These are phyloP conservation scores for Dactylellina haptotyla DNA, from an alignment of 2,329 filamentous ascomycete species.

Conservation along the genomic window DNA sequence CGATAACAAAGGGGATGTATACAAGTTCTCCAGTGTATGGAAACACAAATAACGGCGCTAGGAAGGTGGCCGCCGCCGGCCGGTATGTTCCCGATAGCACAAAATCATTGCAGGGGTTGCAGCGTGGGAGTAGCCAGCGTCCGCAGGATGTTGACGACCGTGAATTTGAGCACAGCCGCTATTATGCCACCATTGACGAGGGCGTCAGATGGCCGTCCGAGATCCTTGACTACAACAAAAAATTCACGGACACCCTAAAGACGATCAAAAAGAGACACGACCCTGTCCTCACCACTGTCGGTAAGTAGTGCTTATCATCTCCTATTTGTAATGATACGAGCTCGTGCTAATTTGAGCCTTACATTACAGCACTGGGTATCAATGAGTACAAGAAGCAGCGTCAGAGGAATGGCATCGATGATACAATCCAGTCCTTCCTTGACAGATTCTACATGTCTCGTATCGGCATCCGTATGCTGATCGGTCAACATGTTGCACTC, in stretches of 20 bases:
- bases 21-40: constrained; percentile 68
- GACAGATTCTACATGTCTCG: constrained; percentile 99
- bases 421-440: constrained; percentile 95
- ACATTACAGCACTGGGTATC: constrained; percentile 79
- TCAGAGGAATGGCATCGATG: constrained; percentile 97
- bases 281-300: constrained; percentile 93
- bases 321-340: not conserved
- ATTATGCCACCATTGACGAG: constrained; percentile 93
- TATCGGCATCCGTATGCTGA: constrained; percentile 98
- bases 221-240: constrained; percentile 90
- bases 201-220: constrained; percentile 90
- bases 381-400: constrained; percentile 96
- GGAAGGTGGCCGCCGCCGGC: constrained; percentile 62
- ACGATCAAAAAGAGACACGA: constrained; percentile 96
- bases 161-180: constrained; percentile 69
- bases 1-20: constrained; percentile 84
- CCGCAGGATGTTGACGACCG: constrained; percentile 52
- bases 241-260: constrained; percentile 87
- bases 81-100: constrained; percentile 54
- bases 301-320: constrained; percentile 55
- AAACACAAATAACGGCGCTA: constrained; percentile 64
- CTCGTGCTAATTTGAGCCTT: constrained; percentile 19
- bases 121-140: constrained; percentile 41
- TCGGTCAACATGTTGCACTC: constrained; percentile 96
- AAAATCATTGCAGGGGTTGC: constrained; percentile 57